Base-by-base conservation (phyloP, 495 filamentous ascomycete species). In the Hypoxylon trugodes region DNA sequence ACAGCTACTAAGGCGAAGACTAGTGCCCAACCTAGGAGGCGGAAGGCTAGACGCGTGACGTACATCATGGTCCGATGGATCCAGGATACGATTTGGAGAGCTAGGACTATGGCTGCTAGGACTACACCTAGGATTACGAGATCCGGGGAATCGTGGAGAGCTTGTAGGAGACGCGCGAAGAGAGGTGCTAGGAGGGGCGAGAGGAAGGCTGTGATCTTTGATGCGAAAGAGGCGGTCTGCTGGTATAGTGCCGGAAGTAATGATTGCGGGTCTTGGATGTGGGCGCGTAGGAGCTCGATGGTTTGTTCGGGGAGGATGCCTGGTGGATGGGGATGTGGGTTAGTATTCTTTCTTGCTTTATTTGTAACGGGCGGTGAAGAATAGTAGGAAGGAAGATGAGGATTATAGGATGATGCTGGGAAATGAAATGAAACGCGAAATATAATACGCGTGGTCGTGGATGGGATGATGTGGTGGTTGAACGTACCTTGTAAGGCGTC, bases 41-140 rank as follows among this genome's bases (percentile, higher is more conserved):
- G 71, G 52, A 89, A 68, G 4, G 77, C 80, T 41, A 94, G 68
- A 35, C 77, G 69, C n/a, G 90, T 80, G 86, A 90, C 92, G 72
- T 84, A 94, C 69, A 92, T 78, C 49, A 96, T 75, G 2, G 90
- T 73, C 30, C 89, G 81, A 42, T 84, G 84, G 21, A 89, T 73
- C 71, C 87, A 86, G 68, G 86, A 76, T n/a, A 95, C 74, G 49
- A 92, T 66, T 69, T 88, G 84, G 58, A 93, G 73, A 13, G 83
- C 83, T 42, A 91, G 45, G 57, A 91, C 69, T 26, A 93, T 65
- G 37, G 84, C 59, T 35, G 62, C 63, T 12, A 87, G 52, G 1
- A 84, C 63, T 10, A 89, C 74, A 30, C 83, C 70, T 4, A 87
- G 68, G 52, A 90, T 74, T 13, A 88, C 85, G 45, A 91, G 69